A percentile compares a stretch with the other conserved stretches of the same genome.
Evolutionary conservation across 768 basidiomycete species (phyloP).

Genomic region (Boletales sp.): DNA sequence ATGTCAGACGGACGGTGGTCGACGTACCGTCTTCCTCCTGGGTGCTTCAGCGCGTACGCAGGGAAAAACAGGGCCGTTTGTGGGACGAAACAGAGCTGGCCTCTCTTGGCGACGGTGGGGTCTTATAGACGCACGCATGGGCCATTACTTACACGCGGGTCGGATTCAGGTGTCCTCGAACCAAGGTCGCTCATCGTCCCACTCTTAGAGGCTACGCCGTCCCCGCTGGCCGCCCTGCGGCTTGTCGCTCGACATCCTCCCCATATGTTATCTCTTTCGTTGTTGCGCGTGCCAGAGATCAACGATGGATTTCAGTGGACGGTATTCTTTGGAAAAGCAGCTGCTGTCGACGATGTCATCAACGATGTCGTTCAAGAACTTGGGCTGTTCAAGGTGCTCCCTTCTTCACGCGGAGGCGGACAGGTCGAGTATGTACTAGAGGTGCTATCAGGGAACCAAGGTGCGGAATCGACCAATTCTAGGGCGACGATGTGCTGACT

Average conservation of each 20-base stretch:
- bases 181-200: conserved; percentile 44
- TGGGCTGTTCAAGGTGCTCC: conserved; percentile 62
- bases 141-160: conserved; percentile 9
- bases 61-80: conserved; percentile 52
- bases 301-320: conserved; percentile 69
- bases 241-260: conserved; percentile 67
- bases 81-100: conserved; percentile 76
- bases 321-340: conserved; percentile 57
- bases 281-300: conserved; percentile 72
- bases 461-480: conserved; percentile 36
- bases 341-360: conserved; percentile 54
- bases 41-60: conserved; percentile 65
- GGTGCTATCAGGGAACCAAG: conserved; percentile 48
- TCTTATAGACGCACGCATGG: not conserved
- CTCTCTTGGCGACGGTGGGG: conserved; percentile 60
- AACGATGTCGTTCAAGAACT: conserved; percentile 55
- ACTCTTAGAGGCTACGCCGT: conserved; percentile 43
- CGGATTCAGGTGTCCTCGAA: conserved; percentile 46
- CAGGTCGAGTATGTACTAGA: conserved; percentile 72
- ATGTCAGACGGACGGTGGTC: conserved; percentile 51
- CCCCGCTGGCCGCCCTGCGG: conserved; percentile 67
- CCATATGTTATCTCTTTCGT: conserved; percentile 50
- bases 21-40: conserved; percentile 58
- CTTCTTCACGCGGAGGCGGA: conserved; percentile 61
- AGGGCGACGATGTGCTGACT: not conserved